These are phyloP conservation scores for Haplosporangium gracile DNA, from an alignment of 192 early-diverging fungal species.

Conservation along the genomic window DNA sequence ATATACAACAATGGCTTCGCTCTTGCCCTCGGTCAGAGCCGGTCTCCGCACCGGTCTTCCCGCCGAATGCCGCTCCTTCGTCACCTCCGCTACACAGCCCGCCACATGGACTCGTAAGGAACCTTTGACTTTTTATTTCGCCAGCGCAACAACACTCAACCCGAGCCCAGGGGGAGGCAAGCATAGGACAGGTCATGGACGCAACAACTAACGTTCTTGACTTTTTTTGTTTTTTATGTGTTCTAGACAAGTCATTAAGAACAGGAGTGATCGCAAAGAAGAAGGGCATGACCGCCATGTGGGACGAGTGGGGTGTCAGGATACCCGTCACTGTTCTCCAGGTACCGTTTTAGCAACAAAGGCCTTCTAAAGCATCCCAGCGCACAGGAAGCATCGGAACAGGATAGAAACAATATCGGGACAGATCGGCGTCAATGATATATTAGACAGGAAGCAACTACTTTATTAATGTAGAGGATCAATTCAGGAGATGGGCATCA, in stretches of 20 bases:
- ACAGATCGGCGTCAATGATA: too few species aligned
- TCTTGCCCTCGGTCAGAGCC: conserved; percentile 43
- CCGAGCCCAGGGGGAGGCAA: not conserved
- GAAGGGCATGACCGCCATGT: conserved; percentile 95
- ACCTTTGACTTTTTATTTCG: not conserved
- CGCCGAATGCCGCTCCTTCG: conserved; percentile 40
- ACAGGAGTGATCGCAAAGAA: conserved; percentile 90
- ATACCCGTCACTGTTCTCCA: conserved; percentile 92
- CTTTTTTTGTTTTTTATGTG: not conserved
- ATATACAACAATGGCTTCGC: conserved; percentile 39
- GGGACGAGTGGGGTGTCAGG: conserved; percentile 94
- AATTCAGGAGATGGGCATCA: too few species aligned
- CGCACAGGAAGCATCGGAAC: not conserved
- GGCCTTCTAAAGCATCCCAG: not conserved
- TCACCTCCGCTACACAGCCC: conserved; percentile 43
- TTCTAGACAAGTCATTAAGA: conserved; percentile 66
- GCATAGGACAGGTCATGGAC: not conserved
- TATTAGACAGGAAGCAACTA: not conserved
- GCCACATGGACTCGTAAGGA: conserved; percentile 55
- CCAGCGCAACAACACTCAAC: not conserved
- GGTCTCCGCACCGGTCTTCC: conserved; percentile 36
- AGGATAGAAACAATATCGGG: not conserved
- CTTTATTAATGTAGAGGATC: not conserved
- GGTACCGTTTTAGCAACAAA: conserved; percentile 56
- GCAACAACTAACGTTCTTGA: not conserved